These are phyloP conservation scores for Russula ochroleuca DNA, from an alignment of 768 basidiomycete species.

Conservation along the genomic window DNA sequence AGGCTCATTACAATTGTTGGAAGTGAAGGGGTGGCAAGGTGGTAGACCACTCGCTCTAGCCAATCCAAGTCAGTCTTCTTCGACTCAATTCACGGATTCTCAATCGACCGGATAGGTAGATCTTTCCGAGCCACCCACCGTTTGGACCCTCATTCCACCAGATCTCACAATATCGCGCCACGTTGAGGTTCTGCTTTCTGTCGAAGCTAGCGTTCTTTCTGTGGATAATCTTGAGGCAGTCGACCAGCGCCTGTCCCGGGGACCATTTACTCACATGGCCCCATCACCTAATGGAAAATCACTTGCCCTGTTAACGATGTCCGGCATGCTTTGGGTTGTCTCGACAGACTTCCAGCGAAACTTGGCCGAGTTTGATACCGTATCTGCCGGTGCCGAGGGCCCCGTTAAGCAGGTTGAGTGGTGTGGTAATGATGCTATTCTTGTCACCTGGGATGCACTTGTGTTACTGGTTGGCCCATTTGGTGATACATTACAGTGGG, in stretches of 20 bases:
- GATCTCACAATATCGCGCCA: constrained; percentile 87
- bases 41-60: constrained; percentile 67
- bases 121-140: constrained; percentile 69
- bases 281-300: constrained; percentile 95
- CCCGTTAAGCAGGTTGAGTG: constrained; percentile 74
- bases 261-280: constrained; percentile 82
- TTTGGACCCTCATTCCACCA: constrained; percentile 88
- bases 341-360: constrained; percentile 88
- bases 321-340: constrained; percentile 84
- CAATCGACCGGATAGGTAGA: constrained; percentile 39
- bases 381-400: constrained; percentile 52
- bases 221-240: constrained; percentile 86
- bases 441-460: constrained; percentile 75
- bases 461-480: constrained; percentile 89
- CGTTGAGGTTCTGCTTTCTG: constrained; percentile 82
- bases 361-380: constrained; percentile 82
- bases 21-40: constrained; percentile 88
- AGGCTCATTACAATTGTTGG: constrained; percentile 66
- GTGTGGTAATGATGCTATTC: constrained; percentile 95
- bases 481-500: constrained; percentile 81
- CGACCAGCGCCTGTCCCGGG: constrained; percentile 84
- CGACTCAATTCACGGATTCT: constrained; percentile 4
- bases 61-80: constrained; percentile 57
- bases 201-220: constrained; percentile 71
- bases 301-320: constrained; percentile 73